A percentile compares a stretch with the other conserved stretches of the same genome.
These are phyloP conservation scores for Verticillium zaregamsianum DNA, from an alignment of 2,329 filamentous ascomycete genomes.

Conservation along the genomic window DNA sequence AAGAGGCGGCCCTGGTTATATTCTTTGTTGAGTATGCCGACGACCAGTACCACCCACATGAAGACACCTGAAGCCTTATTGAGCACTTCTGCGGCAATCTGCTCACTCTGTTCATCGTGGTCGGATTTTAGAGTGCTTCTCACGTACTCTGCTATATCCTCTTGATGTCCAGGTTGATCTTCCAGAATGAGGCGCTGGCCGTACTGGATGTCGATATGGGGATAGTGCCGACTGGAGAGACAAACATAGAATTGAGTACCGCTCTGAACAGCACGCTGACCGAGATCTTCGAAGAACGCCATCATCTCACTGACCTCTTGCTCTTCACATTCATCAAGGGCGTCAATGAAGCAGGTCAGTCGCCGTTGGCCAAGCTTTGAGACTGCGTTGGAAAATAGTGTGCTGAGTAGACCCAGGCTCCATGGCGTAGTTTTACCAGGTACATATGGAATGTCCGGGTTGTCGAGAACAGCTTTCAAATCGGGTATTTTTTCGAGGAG, in stretches of 20 bases:
- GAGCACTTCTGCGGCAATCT: constrained; percentile 22
- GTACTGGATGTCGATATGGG: constrained; percentile 2
- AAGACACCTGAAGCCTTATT: constrained; percentile 37
- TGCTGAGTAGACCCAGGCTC: neutral
- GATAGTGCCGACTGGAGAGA: constrained; percentile 7
- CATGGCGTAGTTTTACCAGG: too few species aligned
- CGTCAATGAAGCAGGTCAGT: constrained; percentile 9
- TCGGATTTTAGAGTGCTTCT: constrained; percentile 9
- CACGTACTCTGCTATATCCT: constrained; percentile 22
- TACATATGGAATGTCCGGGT: neutral
- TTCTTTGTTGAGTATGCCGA: constrained; percentile 33
- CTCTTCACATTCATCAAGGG: constrained; percentile 8
- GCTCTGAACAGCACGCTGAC: neutral
- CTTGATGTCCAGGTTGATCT: constrained; percentile 11
- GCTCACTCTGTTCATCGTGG: constrained; percentile 12
- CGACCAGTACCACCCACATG: constrained; percentile 37
- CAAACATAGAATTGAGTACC: neutral
- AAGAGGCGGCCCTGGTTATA: constrained; percentile 16
- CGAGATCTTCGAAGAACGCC: neutral
- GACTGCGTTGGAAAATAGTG: neutral
- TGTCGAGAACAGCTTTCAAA: constrained; percentile 27
- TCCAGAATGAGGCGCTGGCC: constrained; percentile 18
- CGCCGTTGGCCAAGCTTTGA: neutral
- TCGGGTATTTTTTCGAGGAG: constrained; percentile 30
- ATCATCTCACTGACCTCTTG: constrained; percentile 1